A percentile compares a stretch with the other conserved stretches of the same genome.
Evolutionary conservation across 805 yeast genomes (phyloP).

Genomic region (Teunomyces stri): DNA sequence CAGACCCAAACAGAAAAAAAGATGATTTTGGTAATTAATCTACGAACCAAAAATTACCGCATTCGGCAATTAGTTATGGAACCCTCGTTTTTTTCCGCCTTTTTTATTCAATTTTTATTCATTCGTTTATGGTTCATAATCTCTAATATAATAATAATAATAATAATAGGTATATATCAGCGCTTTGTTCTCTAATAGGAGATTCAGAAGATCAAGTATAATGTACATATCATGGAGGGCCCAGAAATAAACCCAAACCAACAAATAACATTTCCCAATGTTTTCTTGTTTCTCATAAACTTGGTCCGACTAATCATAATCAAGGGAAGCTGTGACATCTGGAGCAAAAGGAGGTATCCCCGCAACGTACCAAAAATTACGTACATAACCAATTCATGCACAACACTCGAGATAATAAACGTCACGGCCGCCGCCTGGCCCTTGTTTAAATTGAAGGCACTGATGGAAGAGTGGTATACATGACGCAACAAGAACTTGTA

Average conservation of each 20-base stretch:
- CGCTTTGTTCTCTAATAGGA: not conserved
- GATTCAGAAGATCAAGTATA: conserved; percentile 55
- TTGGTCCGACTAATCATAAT: conserved; percentile 60
- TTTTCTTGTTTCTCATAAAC: conserved; percentile 51
- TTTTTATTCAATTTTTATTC: too few species aligned
- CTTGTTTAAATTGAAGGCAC: conserved; percentile 67
- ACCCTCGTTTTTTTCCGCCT: not conserved
- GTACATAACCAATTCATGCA: conserved; percentile 93
- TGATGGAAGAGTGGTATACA: conserved; percentile 87
- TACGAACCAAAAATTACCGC: not conserved
- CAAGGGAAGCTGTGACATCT: conserved; percentile 85
- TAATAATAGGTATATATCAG: not conserved
- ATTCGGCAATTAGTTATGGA: not conserved
- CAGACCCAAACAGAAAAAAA: not conserved
- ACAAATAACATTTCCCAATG: conserved; percentile 77
- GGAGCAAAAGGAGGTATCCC: conserved; percentile 76
- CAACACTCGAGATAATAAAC: conserved; percentile 71
- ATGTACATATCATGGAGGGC: conserved; percentile 82
- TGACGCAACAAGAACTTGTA: conserved; percentile 87
- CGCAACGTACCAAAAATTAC: conserved; percentile 77
- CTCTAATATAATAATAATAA: not conserved
- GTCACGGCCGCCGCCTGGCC: conserved; percentile 71
- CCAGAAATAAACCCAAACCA: conserved; percentile 92
- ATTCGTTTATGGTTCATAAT: not conserved
- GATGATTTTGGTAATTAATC: not conserved